Percentiles rank a stretch among this genome's conserved stretches.
These are phyloP conservation scores for Neofusicoccum cordaticola DNA, from an alignment of 2,329 filamentous ascomycete species.

Conservation along the genomic window DNA sequence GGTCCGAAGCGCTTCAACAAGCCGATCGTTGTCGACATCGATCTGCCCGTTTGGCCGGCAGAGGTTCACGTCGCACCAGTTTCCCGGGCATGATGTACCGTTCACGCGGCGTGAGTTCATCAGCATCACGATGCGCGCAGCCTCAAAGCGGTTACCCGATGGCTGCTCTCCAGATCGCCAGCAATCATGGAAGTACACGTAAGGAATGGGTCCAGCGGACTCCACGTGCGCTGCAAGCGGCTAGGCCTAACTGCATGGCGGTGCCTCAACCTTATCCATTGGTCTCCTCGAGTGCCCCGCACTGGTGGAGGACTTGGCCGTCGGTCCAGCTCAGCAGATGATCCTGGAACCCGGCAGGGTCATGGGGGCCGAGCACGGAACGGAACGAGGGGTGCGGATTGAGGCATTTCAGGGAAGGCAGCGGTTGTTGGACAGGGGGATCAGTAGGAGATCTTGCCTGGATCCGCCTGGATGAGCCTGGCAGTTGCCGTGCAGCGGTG, in stretches of 20 bases:
- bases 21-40: constrained; percentile 79
- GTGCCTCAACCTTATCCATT: constrained; percentile 5
- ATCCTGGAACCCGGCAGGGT: neutral
- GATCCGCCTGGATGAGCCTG: constrained; percentile 10
- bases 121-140: neutral
- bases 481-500: neutral
- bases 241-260: neutral
- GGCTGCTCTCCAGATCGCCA: neutral
- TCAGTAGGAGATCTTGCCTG: constrained; percentile 14
- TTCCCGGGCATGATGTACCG: neutral
- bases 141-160: constrained; percentile 1
- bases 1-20: constrained; percentile 68
- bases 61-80: neutral
- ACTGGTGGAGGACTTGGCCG: neutral
- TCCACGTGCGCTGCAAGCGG: constrained; percentile 2
- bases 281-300: neutral
- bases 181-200: constrained; percentile 17
- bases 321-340: constrained; percentile 8
- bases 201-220: neutral
- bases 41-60: constrained; percentile 52
- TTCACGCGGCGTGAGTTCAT: constrained; percentile 10
- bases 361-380: constrained; percentile 1
- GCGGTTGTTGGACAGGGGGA: constrained; percentile 5
- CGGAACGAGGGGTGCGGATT: neutral
- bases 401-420: constrained; percentile 8